Percentiles rank a stretch among this genome's conserved stretches.
Conservation (phyloP, 345 rosid genomes). For the Adansonia digitata region DNA sequence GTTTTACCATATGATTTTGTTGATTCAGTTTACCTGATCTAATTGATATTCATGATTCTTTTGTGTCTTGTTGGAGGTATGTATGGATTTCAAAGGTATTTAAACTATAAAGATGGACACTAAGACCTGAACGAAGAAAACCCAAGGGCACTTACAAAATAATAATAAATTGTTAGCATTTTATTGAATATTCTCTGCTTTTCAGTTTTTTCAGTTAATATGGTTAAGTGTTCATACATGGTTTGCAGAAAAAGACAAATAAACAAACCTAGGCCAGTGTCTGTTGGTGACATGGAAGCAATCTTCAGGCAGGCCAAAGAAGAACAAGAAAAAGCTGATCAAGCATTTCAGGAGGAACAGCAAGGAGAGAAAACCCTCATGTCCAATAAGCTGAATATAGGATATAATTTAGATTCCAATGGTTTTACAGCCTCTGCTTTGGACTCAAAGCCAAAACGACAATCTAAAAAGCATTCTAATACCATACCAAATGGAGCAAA, state of each 20-base stretch:
- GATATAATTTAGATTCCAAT: slow-evolving; percentile 22
- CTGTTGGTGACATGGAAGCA: slow-evolving; percentile 58
- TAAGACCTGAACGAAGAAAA: not conserved
- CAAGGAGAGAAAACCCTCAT: slow-evolving; percentile 25
- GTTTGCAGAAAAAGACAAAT: slow-evolving; percentile 60
- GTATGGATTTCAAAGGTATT: not conserved
- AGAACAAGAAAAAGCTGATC: slow-evolving; percentile 67
- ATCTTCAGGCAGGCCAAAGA: slow-evolving; percentile 66
- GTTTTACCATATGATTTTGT: not conserved
- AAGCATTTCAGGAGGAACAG: slow-evolving; percentile 51
- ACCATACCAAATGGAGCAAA: slow-evolving; percentile 21
- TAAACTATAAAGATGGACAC: not conserved
- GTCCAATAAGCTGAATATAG: slow-evolving; percentile 24
- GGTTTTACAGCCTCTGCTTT: slow-evolving; percentile 23
- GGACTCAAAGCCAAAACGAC: slow-evolving; percentile 32
- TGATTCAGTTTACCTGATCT: not conserved
- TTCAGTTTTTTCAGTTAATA: not conserved
- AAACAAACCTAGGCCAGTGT: slow-evolving; percentile 74
- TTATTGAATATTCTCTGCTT: not conserved
- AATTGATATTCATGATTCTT: not conserved
- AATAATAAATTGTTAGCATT: not conserved
- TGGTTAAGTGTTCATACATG: not conserved
- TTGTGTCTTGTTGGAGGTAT: not conserved
- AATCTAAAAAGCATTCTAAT: slow-evolving; percentile 30
- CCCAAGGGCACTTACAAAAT: not conserved